phyloP scores from a whole-genome alignment of 208 protist genomes.

The Wallacemonas sp. region DNA sequence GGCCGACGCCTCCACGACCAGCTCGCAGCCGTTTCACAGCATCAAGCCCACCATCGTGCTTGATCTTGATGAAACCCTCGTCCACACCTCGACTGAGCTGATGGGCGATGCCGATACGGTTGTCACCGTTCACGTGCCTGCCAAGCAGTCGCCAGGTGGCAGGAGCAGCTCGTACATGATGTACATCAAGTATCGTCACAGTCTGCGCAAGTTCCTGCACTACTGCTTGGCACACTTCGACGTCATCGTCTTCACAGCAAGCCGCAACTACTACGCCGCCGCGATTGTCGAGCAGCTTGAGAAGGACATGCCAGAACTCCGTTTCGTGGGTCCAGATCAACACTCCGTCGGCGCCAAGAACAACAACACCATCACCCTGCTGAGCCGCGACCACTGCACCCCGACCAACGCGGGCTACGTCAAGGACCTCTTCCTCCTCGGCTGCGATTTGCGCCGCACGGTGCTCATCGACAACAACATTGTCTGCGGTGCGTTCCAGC shows the following conservation, averaged over 20 bases:
- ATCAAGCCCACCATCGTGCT: constrained; percentile 40
- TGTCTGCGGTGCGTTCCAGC: constrained; percentile 57
- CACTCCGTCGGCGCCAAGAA: constrained; percentile 8
- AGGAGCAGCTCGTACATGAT: constrained; percentile 25
- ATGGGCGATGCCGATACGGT: constrained; percentile 38
- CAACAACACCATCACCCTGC: constrained; percentile 30
- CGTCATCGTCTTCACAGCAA: constrained; percentile 67
- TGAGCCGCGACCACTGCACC: constrained; percentile 65
- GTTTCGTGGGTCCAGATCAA: constrained; percentile 22
- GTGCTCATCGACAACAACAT: constrained; percentile 65
- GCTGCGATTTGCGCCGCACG: constrained; percentile 42
- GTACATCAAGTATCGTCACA: constrained; percentile 49
- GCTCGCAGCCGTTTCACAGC: neutral
- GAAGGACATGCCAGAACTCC: constrained; percentile 27
- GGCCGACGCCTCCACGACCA: neutral
- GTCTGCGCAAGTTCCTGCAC: constrained; percentile 37
- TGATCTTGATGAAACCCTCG: constrained; percentile 58
- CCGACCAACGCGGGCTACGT: constrained; percentile 48
- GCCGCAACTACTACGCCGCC: constrained; percentile 36
- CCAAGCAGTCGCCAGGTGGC: constrained; percentile 13
- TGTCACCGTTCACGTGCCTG: constrained; percentile 18
- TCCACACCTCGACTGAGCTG: constrained; percentile 39
- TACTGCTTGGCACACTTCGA: constrained; percentile 44
- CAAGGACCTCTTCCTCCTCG: constrained; percentile 71
- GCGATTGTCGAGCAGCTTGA: constrained; percentile 44